Evolutionary conservation across 345 rosid species (phyloP).

Genomic region (Citrus maxima): DNA sequence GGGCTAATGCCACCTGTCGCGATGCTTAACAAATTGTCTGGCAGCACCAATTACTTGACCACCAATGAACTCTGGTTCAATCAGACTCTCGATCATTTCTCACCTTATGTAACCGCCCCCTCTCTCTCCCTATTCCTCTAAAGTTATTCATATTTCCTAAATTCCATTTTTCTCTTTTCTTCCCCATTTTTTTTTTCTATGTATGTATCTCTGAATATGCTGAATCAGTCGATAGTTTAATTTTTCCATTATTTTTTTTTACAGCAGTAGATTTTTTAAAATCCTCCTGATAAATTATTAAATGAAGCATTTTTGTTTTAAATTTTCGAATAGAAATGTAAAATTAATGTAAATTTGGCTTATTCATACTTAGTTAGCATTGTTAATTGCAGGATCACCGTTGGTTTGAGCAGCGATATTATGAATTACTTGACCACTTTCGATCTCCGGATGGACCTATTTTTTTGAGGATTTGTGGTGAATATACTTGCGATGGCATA

Average conservation of each 20-base stretch:
- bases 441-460: constrained; percentile 74
- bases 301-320: background rate
- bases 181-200: background rate
- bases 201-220: background rate
- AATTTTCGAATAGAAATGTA: background rate
- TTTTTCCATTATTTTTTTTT: background rate
- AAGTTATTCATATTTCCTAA: background rate
- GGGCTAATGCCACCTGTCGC: constrained; percentile 42
- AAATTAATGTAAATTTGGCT: background rate
- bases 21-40: constrained; percentile 34
- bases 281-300: background rate
- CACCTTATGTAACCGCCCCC: constrained; percentile 52
- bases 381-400: constrained; percentile 56
- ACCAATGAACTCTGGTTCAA: constrained; percentile 68
- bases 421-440: constrained; percentile 71
- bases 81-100: constrained; percentile 88
- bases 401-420: constrained; percentile 68
- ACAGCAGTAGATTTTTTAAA: background rate
- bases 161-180: background rate
- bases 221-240: background rate
- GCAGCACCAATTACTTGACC: constrained; percentile 49
- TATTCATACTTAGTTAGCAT: background rate
- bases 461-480: constrained; percentile 80
- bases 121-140: background rate
- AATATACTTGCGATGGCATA: constrained; percentile 74